Conservation (phyloP, 352 stramenopile species). For the Phytopythium ostracodes region DNA sequence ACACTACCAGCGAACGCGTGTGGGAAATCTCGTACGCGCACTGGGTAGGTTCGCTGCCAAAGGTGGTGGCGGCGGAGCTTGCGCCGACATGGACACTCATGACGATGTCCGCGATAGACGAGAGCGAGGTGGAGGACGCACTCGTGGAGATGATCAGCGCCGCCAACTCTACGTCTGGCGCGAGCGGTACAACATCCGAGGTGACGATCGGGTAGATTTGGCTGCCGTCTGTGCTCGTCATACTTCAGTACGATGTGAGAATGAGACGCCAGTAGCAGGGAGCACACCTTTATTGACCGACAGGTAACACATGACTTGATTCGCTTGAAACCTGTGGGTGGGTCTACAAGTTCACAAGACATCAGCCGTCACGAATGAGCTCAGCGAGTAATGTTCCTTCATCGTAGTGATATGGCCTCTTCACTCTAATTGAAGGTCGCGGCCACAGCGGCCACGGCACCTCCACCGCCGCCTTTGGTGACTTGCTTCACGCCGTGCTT, state of each 20-base stretch:
- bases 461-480: neutral
- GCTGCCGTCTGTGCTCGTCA: neutral
- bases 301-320: too few species aligned
- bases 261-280: neutral
- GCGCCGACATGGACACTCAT: slow-evolving; percentile 27
- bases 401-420: too few species aligned
- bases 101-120: neutral
- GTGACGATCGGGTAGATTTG: neutral
- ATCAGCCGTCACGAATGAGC: too few species aligned
- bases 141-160: slow-evolving; percentile 1
- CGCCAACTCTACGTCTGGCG: neutral
- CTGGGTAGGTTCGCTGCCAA: slow-evolving; percentile 24
- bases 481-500: slow-evolving; percentile 14
- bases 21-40: slow-evolving; percentile 34
- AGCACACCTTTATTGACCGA: too few species aligned
- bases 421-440: neutral
- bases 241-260: neutral
- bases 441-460: neutral
- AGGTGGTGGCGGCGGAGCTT: slow-evolving; percentile 16
- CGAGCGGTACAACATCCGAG: neutral
- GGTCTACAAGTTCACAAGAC: neutral
- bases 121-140: neutral
- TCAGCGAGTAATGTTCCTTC: too few species aligned
- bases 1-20: slow-evolving; percentile 11
- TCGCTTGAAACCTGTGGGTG: neutral